phyloP scores from a whole-genome alignment of 768 basidiomycete genomes.

The Tylopilus balloui region DNA sequence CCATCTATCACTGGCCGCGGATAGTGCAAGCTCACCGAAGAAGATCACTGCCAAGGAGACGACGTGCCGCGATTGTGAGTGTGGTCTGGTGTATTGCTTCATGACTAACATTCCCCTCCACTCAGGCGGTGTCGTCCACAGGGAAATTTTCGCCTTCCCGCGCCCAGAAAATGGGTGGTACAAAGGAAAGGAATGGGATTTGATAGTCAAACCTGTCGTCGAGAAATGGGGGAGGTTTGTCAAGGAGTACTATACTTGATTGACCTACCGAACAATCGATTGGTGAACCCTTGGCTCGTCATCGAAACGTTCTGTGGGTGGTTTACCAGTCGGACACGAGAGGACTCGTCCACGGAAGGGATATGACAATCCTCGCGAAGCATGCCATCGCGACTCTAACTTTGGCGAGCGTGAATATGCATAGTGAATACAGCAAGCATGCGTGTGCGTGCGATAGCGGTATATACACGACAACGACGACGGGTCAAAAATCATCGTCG shows the following conservation, averaged over 20 bases:
- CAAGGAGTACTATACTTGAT: constrained; percentile 30
- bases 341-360: no score
- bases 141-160: constrained; percentile 75
- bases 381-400: no score
- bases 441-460: not conserved
- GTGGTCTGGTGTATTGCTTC: not conserved
- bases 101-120: constrained; percentile 5
- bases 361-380: not conserved
- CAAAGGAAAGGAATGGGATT: constrained; percentile 69
- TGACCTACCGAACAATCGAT: not conserved
- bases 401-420: not conserved
- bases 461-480: not conserved
- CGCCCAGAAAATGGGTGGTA: constrained; percentile 49
- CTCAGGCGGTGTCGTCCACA: constrained; percentile 56
- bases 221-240: constrained; percentile 73
- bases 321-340: not conserved
- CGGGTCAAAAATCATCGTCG: constrained; percentile 49
- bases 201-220: constrained; percentile 68
- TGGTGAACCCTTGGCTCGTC: not conserved
- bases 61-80: constrained; percentile 45
- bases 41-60: constrained; percentile 18
- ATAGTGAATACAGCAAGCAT: not conserved
- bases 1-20: constrained; percentile 5
- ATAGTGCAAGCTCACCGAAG: constrained; percentile 13
- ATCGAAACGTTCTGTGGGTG: not conserved